Percentiles rank a stretch among this genome's conserved stretches.
Conservation (phyloP, 768 basidiomycete species). For the Flagelloscypha sp. region DNA sequence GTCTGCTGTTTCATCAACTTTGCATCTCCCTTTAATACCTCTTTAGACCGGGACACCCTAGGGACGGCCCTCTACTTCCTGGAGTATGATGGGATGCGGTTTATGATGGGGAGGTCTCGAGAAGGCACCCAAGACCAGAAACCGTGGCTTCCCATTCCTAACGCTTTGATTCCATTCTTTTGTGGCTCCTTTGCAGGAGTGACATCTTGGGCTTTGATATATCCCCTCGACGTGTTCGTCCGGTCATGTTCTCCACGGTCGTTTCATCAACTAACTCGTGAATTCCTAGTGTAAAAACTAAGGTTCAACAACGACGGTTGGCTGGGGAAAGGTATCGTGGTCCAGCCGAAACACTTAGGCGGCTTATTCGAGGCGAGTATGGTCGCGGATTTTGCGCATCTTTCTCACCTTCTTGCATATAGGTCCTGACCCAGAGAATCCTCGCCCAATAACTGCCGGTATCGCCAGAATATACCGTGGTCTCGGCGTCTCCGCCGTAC, state of each 20-base stretch:
- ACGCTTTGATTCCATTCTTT: constrained; percentile 78
- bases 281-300: constrained; percentile 72
- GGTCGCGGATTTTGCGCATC: constrained; percentile 1
- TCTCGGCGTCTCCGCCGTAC: constrained; percentile 84
- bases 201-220: constrained; percentile 83
- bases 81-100: constrained; percentile 88
- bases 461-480: constrained; percentile 85
- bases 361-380: constrained; percentile 68
- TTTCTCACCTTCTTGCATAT: constrained; percentile 2
- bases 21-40: constrained; percentile 4
- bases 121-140: constrained; percentile 75
- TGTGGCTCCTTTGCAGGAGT: constrained; percentile 89
- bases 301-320: constrained; percentile 88
- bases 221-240: constrained; percentile 86
- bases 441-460: constrained; percentile 70
- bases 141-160: constrained; percentile 83
- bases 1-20: constrained; percentile 2
- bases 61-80: constrained; percentile 91
- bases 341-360: constrained; percentile 62
- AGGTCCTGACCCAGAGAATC: constrained; percentile 76
- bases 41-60: constrained; percentile 73
- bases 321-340: constrained; percentile 70
- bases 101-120: constrained; percentile 70
- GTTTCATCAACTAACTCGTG: constrained; percentile 10
- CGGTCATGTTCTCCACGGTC: background rate